These are phyloP conservation scores for Porpolomopsis calyptriformis DNA, from an alignment of 768 basidiomycete species.

Conservation along the genomic window DNA sequence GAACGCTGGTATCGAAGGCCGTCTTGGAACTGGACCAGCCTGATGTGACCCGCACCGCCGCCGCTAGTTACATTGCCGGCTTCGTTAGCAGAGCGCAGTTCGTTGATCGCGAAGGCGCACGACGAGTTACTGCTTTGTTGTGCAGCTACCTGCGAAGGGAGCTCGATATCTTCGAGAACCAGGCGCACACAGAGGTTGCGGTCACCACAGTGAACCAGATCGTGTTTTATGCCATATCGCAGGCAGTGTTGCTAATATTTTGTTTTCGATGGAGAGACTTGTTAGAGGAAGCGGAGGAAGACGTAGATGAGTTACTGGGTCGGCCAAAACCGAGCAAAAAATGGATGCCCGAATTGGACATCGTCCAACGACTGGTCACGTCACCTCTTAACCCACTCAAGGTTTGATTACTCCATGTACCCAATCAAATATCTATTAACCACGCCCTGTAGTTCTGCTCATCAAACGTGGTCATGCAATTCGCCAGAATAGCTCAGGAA, in stretches of 20 bases:
- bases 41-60: conserved; percentile 78
- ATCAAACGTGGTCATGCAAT: conserved; percentile 81
- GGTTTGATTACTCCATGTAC: conserved; percentile 31
- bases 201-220: conserved; percentile 37
- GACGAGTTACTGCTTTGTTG: conserved; percentile 70
- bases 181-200: conserved; percentile 27
- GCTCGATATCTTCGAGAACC: conserved; percentile 51
- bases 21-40: conserved; percentile 46
- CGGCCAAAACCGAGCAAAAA: conserved; percentile 32
- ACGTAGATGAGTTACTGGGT: conserved; percentile 32
- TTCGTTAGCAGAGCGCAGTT: conserved; percentile 87
- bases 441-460: conserved; percentile 61
- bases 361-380: conserved; percentile 69
- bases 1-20: conserved; percentile 86
- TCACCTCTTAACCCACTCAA: conserved; percentile 86
- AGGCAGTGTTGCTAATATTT: conserved; percentile 92
- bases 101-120: conserved; percentile 63
- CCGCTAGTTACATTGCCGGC: conserved; percentile 86
- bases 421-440: not conserved
- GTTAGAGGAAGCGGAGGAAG: conserved; percentile 48
- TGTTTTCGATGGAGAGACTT: conserved; percentile 96
- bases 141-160: conserved; percentile 75
- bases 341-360: conserved; percentile 77
- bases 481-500: conserved; percentile 84
- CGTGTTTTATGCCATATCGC: conserved; percentile 86